These are phyloP conservation scores for Neocucurbitaria cava DNA, from an alignment of 2,329 filamentous ascomycete genomes.

Conservation along the genomic window DNA sequence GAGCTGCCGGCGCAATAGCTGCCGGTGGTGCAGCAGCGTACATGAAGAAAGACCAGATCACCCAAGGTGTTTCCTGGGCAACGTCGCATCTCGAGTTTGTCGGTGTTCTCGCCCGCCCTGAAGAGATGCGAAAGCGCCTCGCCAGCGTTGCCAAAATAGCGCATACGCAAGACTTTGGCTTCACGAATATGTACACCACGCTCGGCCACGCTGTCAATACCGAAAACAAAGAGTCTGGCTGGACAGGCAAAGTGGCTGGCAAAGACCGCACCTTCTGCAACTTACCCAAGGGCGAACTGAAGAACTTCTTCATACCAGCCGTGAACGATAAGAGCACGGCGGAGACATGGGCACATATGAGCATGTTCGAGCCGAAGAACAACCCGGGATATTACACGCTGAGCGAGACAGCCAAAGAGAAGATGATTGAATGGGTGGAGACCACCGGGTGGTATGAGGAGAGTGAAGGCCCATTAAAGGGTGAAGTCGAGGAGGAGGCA, in stretches of 20 bases:
- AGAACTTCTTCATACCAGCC: conserved; percentile 44
- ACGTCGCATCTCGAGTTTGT: conserved; percentile 93
- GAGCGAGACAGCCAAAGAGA: conserved; percentile 68
- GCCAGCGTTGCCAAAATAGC: conserved; percentile 70
- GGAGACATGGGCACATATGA: conserved; percentile 81
- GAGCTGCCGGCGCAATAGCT: conserved; percentile 79
- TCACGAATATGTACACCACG: conserved; percentile 85
- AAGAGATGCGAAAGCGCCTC: conserved; percentile 80
- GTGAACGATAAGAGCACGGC: conserved; percentile 81
- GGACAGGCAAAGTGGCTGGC: conserved; percentile 66
- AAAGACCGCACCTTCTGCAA: conserved; percentile 88
- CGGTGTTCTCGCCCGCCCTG: conserved; percentile 82
- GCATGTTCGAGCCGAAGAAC: conserved; percentile 74
- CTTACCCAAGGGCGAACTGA: conserved; percentile 46
- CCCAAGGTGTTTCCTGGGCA: conserved; percentile 79
- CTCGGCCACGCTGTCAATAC: conserved; percentile 72
- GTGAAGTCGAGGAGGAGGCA: conserved; percentile 39
- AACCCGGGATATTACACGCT: conserved; percentile 77
- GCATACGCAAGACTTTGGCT: conserved; percentile 73
- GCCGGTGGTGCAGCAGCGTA: conserved; percentile 87
- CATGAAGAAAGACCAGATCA: conserved; percentile 80
- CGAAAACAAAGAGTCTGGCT: conserved; percentile 46
- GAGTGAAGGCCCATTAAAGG: conserved; percentile 38
- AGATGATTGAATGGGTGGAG: conserved; percentile 70
- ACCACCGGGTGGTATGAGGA: conserved; percentile 71